Conservation (phyloP, 768 basidiomycete genomes). For the Rhizopogon sp. region DNA sequence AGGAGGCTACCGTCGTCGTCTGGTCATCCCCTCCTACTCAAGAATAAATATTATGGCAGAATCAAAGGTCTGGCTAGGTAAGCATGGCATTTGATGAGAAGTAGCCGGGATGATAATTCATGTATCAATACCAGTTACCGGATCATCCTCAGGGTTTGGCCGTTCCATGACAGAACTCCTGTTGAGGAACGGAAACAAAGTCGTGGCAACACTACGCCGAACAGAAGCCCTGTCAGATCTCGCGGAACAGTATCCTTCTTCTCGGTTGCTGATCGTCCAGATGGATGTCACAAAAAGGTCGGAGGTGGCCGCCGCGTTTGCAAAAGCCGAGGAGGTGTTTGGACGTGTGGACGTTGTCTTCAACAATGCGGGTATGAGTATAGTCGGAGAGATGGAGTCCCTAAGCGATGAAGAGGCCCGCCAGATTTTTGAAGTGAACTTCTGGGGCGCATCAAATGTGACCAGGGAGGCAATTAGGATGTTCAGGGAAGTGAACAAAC, state of each 20-base stretch:
- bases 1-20: too few relatives aligned
- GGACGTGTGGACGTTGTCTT: slow-evolving; percentile 34
- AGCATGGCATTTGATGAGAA: not conserved
- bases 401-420: slow-evolving; percentile 26
- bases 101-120: not conserved
- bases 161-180: slow-evolving; percentile 22
- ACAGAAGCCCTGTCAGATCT: slow-evolving; percentile 18
- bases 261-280: slow-evolving; percentile 18
- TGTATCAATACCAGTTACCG: slow-evolving; percentile 25
- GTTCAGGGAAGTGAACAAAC: slow-evolving; percentile 33
- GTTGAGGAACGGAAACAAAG: slow-evolving; percentile 29
- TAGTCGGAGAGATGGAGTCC: slow-evolving; percentile 30
- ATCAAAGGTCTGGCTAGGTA: slow-evolving; percentile 14
- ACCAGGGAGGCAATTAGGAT: slow-evolving; percentile 26
- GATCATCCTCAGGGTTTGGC: slow-evolving; percentile 32
- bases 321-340: slow-evolving; percentile 23
- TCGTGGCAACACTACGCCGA: slow-evolving; percentile 35
- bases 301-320: slow-evolving; percentile 25
- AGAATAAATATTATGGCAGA: slow-evolving; percentile 4
- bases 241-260: slow-evolving; percentile 5
- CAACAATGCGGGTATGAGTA: slow-evolving; percentile 30
- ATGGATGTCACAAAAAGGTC: slow-evolving; percentile 25
- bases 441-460: slow-evolving; percentile 27
- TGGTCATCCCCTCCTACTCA: not conserved
- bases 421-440: slow-evolving; percentile 33